Evolutionary conservation across 257 asterid species (phyloP).

Genomic region (Mitragyna speciosa): DNA sequence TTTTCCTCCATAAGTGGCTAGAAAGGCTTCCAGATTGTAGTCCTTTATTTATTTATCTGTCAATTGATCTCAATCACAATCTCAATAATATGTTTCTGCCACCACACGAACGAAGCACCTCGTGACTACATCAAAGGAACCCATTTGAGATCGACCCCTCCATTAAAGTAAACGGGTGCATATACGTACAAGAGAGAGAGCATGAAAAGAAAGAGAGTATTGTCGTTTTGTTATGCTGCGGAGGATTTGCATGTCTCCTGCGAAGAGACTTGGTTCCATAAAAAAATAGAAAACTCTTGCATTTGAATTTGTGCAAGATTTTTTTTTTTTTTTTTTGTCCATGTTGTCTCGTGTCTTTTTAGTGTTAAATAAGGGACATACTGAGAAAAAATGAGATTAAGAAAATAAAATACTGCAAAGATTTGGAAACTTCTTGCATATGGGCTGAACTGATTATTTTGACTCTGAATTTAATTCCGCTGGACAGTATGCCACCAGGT

Average conservation of each 20-base stretch:
- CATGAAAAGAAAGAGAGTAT: conserved; percentile 3
- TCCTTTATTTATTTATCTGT: not conserved
- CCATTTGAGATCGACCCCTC: not conserved
- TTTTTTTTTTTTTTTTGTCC: not conserved
- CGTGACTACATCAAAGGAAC: conserved; percentile 18
- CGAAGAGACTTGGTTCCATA: not conserved
- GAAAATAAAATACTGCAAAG: not conserved
- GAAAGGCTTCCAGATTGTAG: too few species aligned
- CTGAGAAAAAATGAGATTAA: not conserved
- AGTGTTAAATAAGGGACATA: not conserved
- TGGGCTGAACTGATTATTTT: not conserved
- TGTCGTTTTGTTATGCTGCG: conserved; percentile 19
- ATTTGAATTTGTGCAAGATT: conserved; percentile 15
- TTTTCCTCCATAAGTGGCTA: too few species aligned
- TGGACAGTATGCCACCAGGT: not conserved
- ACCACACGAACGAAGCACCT: conserved; percentile 3
- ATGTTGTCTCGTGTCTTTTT: not conserved
- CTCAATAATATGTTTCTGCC: not conserved
- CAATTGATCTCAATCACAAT: not conserved
- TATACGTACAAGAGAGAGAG: too few species aligned
- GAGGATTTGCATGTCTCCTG: conserved; percentile 22
- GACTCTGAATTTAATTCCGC: not conserved
- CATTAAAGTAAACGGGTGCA: not conserved
- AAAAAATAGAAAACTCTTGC: not conserved
- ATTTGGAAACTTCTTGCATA: not conserved